Conservation (phyloP, 495 filamentous ascomycete genomes). For the Lindgomyces ingoldianus region DNA sequence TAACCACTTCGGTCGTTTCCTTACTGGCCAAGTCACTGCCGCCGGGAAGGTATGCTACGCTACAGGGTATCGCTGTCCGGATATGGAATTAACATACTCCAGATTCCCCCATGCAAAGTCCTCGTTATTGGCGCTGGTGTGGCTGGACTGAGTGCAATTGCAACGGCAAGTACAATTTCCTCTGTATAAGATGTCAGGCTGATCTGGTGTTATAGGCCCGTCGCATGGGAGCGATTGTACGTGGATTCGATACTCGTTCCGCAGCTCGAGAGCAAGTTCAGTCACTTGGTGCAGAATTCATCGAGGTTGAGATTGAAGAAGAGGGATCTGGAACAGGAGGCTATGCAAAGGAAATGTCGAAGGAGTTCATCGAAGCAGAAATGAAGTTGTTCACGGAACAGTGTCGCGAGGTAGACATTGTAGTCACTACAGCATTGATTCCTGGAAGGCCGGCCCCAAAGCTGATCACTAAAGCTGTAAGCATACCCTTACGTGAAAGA, state of each 20-base stretch:
- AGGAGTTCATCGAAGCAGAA: conserved; percentile 83
- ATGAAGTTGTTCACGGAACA: conserved; percentile 85
- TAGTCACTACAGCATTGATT: conserved; percentile 81
- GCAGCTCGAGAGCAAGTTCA: conserved; percentile 82
- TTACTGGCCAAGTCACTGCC: conserved; percentile 81
- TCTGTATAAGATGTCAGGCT: background rate
- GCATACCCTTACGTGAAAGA: background rate
- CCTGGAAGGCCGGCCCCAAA: conserved; percentile 74
- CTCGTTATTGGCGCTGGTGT: conserved; percentile 82
- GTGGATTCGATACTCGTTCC: conserved; percentile 77
- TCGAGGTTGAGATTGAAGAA: conserved; percentile 81
- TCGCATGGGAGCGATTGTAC: conserved; percentile 78
- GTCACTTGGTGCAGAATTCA: conserved; percentile 78
- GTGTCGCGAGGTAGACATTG: conserved; percentile 79
- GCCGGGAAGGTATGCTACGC: conserved; percentile 51
- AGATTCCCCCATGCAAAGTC: conserved; percentile 81
- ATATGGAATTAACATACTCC: conserved; percentile 15
- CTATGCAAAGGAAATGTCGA: conserved; percentile 86
- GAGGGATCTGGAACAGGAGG: conserved; percentile 79
- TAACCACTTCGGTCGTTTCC: conserved; percentile 77
- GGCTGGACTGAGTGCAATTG: conserved; percentile 78
- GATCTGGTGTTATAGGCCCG: conserved; percentile 51
- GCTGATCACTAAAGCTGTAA: conserved; percentile 59
- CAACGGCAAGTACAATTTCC: conserved; percentile 48
- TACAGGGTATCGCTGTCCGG: background rate